A percentile compares a stretch with the other conserved stretches of the same genome.
Evolutionary conservation across 805 yeast species (phyloP).

Genomic region (Wickerhamiella cacticola): DNA sequence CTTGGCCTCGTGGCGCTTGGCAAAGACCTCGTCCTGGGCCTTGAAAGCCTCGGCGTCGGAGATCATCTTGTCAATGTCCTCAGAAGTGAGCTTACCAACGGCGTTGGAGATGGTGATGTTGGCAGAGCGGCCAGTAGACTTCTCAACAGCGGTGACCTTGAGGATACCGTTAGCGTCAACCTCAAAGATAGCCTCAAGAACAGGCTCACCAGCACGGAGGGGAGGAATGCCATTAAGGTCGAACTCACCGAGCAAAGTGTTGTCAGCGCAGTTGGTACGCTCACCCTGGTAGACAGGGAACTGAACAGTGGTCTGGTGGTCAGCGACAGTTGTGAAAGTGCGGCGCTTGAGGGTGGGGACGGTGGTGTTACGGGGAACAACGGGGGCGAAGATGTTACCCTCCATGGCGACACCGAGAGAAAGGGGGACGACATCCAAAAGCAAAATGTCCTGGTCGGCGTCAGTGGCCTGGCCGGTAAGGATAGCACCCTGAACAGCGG

Average conservation of each 20-base stretch:
- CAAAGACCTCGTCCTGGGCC: constrained; percentile 94
- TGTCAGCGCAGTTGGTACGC: constrained; percentile 91
- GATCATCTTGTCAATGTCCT: constrained; percentile 96
- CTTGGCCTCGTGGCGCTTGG: constrained; percentile 85
- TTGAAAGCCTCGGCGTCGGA: constrained; percentile 94
- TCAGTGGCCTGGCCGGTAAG: constrained; percentile 92
- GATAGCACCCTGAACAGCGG: constrained; percentile 96
- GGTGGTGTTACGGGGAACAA: constrained; percentile 96
- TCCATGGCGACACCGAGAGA: constrained; percentile 97
- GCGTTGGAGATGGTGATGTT: constrained; percentile 97
- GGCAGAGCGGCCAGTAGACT: constrained; percentile 96
- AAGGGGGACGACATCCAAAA: constrained; percentile 94
- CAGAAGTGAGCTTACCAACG: constrained; percentile 96
- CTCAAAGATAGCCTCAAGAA: constrained; percentile 94
- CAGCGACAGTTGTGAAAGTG: constrained; percentile 92
- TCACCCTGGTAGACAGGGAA: constrained; percentile 98
- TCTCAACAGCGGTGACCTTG: constrained; percentile 92
- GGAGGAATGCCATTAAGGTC: constrained; percentile 96
- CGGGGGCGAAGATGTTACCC: constrained; percentile 98
- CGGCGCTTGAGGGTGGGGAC: constrained; percentile 97
- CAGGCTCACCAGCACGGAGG: constrained; percentile 98
- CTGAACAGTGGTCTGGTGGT: constrained; percentile 97
- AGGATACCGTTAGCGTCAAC: constrained; percentile 95
- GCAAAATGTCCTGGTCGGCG: constrained; percentile 88
- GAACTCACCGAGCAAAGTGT: constrained; percentile 93